Evolutionary conservation across 1,284 basidiomycete species (phyloP), one percentile per base, ranked within the genome.

Genomic region (Thelephora terrestris): DNA sequence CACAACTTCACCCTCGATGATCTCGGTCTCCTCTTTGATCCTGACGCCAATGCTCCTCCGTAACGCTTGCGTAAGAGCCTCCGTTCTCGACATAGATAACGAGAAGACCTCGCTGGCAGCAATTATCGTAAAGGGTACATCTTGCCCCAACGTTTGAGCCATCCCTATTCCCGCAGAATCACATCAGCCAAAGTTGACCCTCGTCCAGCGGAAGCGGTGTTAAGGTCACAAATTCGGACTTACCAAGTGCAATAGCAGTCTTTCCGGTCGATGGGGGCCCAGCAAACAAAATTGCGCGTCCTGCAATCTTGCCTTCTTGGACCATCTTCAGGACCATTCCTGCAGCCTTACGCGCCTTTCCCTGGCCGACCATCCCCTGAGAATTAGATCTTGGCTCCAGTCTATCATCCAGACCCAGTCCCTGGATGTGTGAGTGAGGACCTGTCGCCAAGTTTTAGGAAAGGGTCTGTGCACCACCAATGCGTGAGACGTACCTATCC

Each of bases 261-360:
- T 98, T 99, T 47, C 95, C 95, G 2, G 92, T 93, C 42, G 90
- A 91, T 9, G 94, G 94, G 3, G 95, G 95, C 0, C 95, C 95
- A 16, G 94, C 93, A 65, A 98, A 96, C 48, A 98, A 73, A 67
- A 98, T 94, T 5, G 93, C 91, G 46, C 94, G 78, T 32, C 95
- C 95, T 0, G 94, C 91, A 63, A 99, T 98, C 47, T 85, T 78
- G 17, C 91, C 91, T 58, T 96, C 89, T 66, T 96, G 91, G 1
- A 99, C 93, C 93, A 99, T 96, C 69, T 90, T 94, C 58, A 98
- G 78, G 55, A 98, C 94, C 73, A 98, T 88, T 5, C 94, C 95
- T 0, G 95, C 95, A 1, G 95, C 95, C 65, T 95, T 96, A 34
- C 95, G 79, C 17, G 95, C 95, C 62, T 92, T 91, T 16, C 75